Evolutionary conservation across 169 alveolate genomes (phyloP).

Genomic region (Toxoplasma gondii): DNA sequence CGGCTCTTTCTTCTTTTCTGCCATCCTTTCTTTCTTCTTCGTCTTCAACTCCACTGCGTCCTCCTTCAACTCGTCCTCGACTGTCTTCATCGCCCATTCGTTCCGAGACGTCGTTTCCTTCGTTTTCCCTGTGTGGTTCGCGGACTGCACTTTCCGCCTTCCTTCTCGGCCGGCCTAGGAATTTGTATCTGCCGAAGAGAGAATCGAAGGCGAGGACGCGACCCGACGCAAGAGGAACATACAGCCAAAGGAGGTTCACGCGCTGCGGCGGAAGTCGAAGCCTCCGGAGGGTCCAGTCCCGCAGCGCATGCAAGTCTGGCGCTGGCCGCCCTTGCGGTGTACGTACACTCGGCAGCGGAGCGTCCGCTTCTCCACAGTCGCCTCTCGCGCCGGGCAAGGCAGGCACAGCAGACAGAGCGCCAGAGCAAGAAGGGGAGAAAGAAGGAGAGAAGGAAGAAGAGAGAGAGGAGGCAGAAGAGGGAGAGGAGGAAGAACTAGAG

Average conservation of each 20-base stretch:
- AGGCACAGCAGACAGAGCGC: neutral
- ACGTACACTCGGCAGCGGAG: too few relatives aligned
- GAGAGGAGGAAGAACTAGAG: too few relatives aligned
- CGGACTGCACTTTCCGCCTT: neutral
- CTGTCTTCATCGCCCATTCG: neutral
- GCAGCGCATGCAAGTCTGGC: neutral
- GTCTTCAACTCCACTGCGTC: neutral
- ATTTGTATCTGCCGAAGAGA: neutral
- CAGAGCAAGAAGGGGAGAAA: neutral
- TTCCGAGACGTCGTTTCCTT: neutral
- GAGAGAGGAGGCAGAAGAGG: neutral
- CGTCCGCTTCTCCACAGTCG: too few relatives aligned
- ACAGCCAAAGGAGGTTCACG: constrained; percentile 1
- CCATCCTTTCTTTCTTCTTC: neutral
- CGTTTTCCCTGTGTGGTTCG: neutral
- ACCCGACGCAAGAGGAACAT: neutral
- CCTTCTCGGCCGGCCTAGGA: neutral
- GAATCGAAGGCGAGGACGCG: constrained; percentile 2
- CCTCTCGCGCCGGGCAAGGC: too few relatives aligned
- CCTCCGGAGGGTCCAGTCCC: neutral
- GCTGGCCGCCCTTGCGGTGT: neutral
- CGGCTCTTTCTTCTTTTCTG: neutral
- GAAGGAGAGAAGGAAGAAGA: neutral
- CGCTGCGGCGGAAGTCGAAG: neutral
- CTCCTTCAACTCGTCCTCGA: neutral